Evolutionary conservation across 345 rosid species (phyloP), one percentile per base, ranked within the genome.

Genomic region (Arabidopsis thaliana): DNA sequence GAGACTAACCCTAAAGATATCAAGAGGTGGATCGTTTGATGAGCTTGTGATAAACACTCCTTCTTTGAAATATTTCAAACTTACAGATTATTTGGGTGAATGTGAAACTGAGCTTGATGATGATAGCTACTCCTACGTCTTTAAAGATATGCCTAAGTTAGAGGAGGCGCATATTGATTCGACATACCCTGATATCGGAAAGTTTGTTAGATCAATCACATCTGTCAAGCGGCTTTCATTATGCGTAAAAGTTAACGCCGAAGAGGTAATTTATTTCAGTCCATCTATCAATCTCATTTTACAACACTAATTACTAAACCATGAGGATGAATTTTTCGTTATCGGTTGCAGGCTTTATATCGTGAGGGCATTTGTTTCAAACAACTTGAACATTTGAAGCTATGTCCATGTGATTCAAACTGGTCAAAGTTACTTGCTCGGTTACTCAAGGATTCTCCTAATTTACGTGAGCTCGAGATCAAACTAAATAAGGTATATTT

Each of bases 171-270:
- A 33, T 3, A 33, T 58, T 7, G 24, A 58, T 14, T 33, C 41
- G 2, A 12, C 1, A 28, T 30, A 11, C 34, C 8, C 0, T n/a
- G 22, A 14, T 33, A 3, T n/a, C 24, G 3, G 3, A 3, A 10
- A 34, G 2, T 49, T 49, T n/a, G 13, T 51, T 52, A 52, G 16
- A 8, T 25, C 20, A 24, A 51, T 67, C 50, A 38, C 37, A 67
- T 55, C 22, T 28, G 38, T 28, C 11, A 68, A 40, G 38, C 23
- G 63, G 41, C 42, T 68, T 55, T 55, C 73, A 4, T 55, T 55
- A 68, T 57, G 69, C 41, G 1, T 45, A 64, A 16, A n/a, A 4
- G 9, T 44, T 55, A 16, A n/a, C 3, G 38, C 25, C 1, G 53
- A 45, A n/a, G 37, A 64, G 40, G 68, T 64, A 45, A 30, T 36